Evolutionary conservation across 495 filamentous ascomycete species (phyloP).

Genomic region (Jackrogersella minutella): DNA sequence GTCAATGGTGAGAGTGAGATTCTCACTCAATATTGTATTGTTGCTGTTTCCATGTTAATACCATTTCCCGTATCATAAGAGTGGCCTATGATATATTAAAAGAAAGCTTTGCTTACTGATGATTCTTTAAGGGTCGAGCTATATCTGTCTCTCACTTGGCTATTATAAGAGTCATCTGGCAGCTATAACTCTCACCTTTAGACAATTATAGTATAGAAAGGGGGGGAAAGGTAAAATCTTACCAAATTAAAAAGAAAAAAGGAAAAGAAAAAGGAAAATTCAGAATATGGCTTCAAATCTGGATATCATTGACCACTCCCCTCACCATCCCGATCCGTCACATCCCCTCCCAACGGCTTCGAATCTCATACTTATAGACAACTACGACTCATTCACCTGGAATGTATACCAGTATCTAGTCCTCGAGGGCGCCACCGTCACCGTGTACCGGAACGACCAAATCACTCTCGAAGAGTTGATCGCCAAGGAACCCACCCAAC

Average conservation of each 20-base stretch:
- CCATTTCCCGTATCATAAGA: not conserved
- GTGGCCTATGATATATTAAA: not conserved
- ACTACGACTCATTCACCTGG: slow-evolving; percentile 99
- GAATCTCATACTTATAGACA: slow-evolving; percentile 96
- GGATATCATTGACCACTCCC: slow-evolving; percentile 83
- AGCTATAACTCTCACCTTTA: not conserved
- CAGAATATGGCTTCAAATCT: slow-evolving; percentile 52
- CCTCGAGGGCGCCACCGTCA: slow-evolving; percentile 88
- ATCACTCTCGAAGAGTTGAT: slow-evolving; percentile 85
- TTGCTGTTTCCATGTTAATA: too few species aligned
- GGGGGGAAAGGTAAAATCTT: not conserved
- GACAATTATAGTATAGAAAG: not conserved
- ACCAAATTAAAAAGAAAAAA: not conserved
- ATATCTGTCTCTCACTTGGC: not conserved
- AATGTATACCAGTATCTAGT: slow-evolving; percentile 98
- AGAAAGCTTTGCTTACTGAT: not conserved
- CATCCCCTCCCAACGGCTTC: slow-evolving; percentile 75
- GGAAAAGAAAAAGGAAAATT: not conserved
- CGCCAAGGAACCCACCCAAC: slow-evolving; percentile 82
- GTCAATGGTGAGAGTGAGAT: slow-evolving; percentile 19
- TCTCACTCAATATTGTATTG: not conserved
- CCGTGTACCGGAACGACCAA: slow-evolving; percentile 91
- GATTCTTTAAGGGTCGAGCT: slow-evolving; percentile 1
- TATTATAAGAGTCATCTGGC: slow-evolving; percentile 3
- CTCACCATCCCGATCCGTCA: slow-evolving; percentile 76